Base-by-base conservation (phyloP, 2,329 filamentous ascomycete species). In the Penicillium sp. region DNA sequence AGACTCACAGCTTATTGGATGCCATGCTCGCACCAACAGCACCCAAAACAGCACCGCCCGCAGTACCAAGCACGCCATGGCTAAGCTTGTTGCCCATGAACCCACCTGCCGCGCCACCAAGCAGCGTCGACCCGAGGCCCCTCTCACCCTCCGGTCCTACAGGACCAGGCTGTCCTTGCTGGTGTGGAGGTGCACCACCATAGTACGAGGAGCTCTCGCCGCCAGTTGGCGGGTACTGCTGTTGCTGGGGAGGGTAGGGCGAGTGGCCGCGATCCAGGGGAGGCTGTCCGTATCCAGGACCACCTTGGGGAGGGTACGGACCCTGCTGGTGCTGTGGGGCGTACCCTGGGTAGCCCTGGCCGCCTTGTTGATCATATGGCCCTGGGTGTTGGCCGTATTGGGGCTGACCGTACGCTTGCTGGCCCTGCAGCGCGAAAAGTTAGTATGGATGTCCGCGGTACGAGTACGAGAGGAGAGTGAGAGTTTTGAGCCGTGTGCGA, bases 141-240 rank as follows among this genome's bases (percentile, higher is more conserved):
- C 45, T 59, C 2, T 64, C 62, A 2, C 56, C 60, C 23, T 62
- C 60, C 1, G 47, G 58, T 13, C 60, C 61, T 27, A 47, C 61
- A 4, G 64, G 57, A 27, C 56, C 60, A 21, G 60, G 55, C 4
- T 62, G 59, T 46, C 59, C 65, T 38, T 59, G 55, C 41, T 68
- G 66, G 18, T 61, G 59, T 21, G 60, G 42, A 3, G 58, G 59
- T 27, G 53, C 53, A 9, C 45, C 53, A 3, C 63, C 63, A 45
- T 74, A 74, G 55, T 73, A 74, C 2, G 64, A 63, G 32, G 67
- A 62, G 46, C 55, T 72, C 52, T 64, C 65, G 42, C 70, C 69
- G 39, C 70, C 69, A 8, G 52, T 58, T 31, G 58, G 57, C 31
- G 60, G 64, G 37, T 60, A 60, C 45, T 67, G 66, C 37, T 65